Base-by-base conservation (phyloP, 1,139 yeast genomes). In the Candida freyschussii region DNA sequence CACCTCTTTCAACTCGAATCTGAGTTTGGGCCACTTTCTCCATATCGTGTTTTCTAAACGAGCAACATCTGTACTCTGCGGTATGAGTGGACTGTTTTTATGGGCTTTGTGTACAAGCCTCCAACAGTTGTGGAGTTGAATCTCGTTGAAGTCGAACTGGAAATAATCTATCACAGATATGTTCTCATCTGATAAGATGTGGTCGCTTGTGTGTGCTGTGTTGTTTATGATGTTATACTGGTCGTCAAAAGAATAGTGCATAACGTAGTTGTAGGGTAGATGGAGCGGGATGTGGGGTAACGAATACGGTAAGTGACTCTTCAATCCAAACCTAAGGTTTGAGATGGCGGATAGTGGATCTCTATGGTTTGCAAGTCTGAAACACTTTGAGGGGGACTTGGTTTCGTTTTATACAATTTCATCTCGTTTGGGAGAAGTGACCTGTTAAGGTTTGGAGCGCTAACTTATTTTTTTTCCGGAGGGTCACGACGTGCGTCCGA, bases 1-100 rank as follows among this genome's bases (percentile, higher is more conserved):
- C 17, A 81, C 72, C 21, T 86, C 83, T 44, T 69, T 66, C 43
- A 80, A 60, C 39, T 72, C 65, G 35, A 72, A 67, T 47, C 82
- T 67, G 33, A 79, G 66, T 56, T 82, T 83, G 13, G 83, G 80
- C 93, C 91, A 81, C 5, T 87, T 82, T 57, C 93, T 67, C 93
- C 93, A 82, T 30, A 80, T 69, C 1, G 89, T 85, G 53, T 82
- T 82, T 53, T 81, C 91, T 31, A 82, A 62, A 39, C 93, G 65
- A 4, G 78, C 53, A n/a, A 47, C 39, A 18, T 47, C 45, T 12
- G 52, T 47, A 9, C 46, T 42, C 21, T 37, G 46, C 15, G 53
- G 54, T 23, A 46, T 47, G 16, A 32, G 41, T 5, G 38, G 33
- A 19, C 37, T 34, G 22, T 36, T 30, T 14, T 37, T 29, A 6